Percentiles rank a stretch among this genome's conserved stretches.
Evolutionary conservation across 2,329 filamentous ascomycete species (phyloP).

Genomic region (Exophiala spinifera): DNA sequence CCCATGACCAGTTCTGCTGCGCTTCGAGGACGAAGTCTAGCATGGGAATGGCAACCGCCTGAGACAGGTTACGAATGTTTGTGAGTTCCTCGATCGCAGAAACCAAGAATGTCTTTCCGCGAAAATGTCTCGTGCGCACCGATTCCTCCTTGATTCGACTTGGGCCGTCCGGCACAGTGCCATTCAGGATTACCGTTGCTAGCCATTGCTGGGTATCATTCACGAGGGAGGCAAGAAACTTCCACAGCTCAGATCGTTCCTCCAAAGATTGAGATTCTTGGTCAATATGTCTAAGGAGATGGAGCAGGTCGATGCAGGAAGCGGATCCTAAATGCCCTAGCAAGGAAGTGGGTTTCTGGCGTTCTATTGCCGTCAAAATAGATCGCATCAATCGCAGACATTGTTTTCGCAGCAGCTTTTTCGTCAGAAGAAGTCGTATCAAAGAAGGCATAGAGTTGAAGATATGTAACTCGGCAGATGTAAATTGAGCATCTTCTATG

Average conservation of each 20-base stretch:
- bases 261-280: constrained; percentile 43
- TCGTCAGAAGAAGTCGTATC: constrained; percentile 15
- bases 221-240: constrained; percentile 79
- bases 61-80: constrained; percentile 61
- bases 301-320: constrained; percentile 78
- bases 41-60: constrained; percentile 68
- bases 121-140: constrained; percentile 40
- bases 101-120: constrained; percentile 66
- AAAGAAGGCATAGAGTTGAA: constrained; percentile 64
- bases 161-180: constrained; percentile 67
- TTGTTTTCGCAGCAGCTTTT: neutral
- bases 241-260: constrained; percentile 66
- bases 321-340: constrained; percentile 82
- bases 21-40: constrained; percentile 83
- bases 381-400: constrained; percentile 14
- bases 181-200: constrained; percentile 86
- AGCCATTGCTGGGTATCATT: constrained; percentile 94
- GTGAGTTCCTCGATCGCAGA: constrained; percentile 70
- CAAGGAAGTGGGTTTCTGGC: constrained; percentile 40
- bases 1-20: constrained; percentile 95
- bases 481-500: constrained; percentile 60
- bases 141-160: constrained; percentile 58
- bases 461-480: constrained; percentile 70
- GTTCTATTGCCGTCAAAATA: constrained; percentile 14
- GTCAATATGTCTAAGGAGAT: constrained; percentile 72